A percentile compares a stretch with the other conserved stretches of the same genome.
phyloP scores from a whole-genome alignment of 345 rosid genomes.

The Salix suchowensis region DNA sequence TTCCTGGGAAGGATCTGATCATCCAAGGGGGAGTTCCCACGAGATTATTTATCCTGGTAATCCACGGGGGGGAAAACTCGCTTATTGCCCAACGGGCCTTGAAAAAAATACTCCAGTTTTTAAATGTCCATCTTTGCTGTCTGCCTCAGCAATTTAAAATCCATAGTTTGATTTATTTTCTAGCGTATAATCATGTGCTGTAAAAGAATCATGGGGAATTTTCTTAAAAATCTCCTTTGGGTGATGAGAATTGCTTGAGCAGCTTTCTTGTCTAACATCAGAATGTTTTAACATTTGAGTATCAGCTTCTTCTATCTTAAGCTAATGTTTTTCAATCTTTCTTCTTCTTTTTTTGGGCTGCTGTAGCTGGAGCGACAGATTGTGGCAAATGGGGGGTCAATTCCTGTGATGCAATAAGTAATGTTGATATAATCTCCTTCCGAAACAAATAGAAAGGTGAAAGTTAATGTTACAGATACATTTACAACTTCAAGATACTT shows the following conservation, averaged over 20 bases:
- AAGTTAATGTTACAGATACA: slow-evolving; percentile 10
- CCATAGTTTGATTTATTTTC: background rate
- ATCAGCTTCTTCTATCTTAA: background rate
- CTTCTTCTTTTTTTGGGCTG: slow-evolving; percentile 4
- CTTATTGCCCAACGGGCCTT: background rate
- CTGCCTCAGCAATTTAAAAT: background rate
- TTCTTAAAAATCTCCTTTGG: background rate
- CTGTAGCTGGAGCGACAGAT: slow-evolving; percentile 69
- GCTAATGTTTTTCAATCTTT: background rate
- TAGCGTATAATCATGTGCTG: background rate
- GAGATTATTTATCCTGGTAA: background rate
- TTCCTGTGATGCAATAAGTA: slow-evolving; percentile 41
- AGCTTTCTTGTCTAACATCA: background rate
- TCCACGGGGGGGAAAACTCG: background rate
- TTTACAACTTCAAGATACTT: background rate
- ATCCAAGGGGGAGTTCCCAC: slow-evolving; percentile 4
- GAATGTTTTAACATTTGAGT: background rate
- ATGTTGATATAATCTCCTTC: background rate
- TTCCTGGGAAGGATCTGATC: background rate
- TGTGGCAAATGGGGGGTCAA: slow-evolving; percentile 58
- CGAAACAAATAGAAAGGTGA: slow-evolving; percentile 4
- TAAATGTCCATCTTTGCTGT: background rate
- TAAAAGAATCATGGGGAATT: background rate
- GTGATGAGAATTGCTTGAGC: background rate
- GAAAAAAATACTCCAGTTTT: background rate